Evolutionary conservation across 2,329 filamentous ascomycete species (phyloP), one percentile per base, ranked within the genome.

Genomic region (Beauveria pseudobassiana): DNA sequence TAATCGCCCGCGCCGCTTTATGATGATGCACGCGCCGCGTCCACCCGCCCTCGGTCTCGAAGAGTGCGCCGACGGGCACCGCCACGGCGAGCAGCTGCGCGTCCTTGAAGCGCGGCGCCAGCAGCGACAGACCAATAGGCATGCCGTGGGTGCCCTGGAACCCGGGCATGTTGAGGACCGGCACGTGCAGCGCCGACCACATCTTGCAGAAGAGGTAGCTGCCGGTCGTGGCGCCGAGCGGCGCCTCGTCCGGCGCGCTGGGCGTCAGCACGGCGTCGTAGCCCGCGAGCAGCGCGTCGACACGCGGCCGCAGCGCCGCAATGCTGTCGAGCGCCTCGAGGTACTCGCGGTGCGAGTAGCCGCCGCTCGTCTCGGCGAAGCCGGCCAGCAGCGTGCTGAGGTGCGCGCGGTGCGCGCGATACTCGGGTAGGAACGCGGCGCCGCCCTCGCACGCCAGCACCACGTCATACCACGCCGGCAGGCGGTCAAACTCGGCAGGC

Each of bases 121-220:
- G 78, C 0, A 85, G 69, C 0, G 80, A 82, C 16, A 86, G 62
- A 0, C 87, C 86, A 43, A 89, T 77, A 0, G 86, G 87, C 76
- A 89, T 75, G 20, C 69, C 71, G n/a, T 70, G 68, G 2, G 64
- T 56, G 26, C 86, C 85, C 40, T 76, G 71, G 65, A 89, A 88
- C 0, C 85, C 86, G 0, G 85, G 85, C 0, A 89, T 70, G 63
- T 88, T 88, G n/a, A 88, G 71, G 0, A 85, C 82, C 0, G 86
- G 86, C 1, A 78, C 81, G 64, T 89, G 86, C 16, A 88, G 71
- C 12, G 83, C 80, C 26, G 82, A 83, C 82, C 81, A 83, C 0
- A 78, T 77, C 16, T 69, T 67, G 65, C 80, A 81, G 62, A 84
- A 83, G 0, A 72, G 75, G 24, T 82, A 76, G 63, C 76, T 81